Evolutionary conservation across 2,329 filamentous ascomycete species (phyloP), one percentile per base, ranked within the genome.

Genomic region (Calonectria multiphialidica): DNA sequence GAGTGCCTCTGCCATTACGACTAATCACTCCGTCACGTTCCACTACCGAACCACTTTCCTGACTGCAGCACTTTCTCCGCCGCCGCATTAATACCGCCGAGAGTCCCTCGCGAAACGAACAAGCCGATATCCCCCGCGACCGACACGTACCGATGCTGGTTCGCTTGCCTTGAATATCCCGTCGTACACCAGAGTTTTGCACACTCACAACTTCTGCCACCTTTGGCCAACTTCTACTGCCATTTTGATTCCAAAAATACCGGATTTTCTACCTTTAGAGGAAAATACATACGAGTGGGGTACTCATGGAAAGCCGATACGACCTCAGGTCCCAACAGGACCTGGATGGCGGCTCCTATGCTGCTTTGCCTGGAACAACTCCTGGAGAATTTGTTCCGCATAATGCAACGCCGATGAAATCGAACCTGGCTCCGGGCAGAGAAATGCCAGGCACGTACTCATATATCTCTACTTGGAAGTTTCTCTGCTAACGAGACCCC

Each of bases 331-430:
- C 80, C 30, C 75, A 78, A 30, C 72, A 77, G 62, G 81, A 81
- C 59, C 73, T 77, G 15, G 78, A 81, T 37, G 70, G 75, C 10
- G 78, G 55, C 68, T 68, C 77, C 15, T 84, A 84, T 70, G 80
- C 81, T 28, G 62, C 78, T 4, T 73, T 84, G 64, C 83, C 83
- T 8, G 82, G 82, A 55, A 81, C 82, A 3, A 74, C 72, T 16
- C 72, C 75, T 42, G 76, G 72, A 7, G 77, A 72, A 10, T 81
- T 81, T 66, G 78, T 84, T 13, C 67, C 75, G 21, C 76, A 81
- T 50, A 82, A 84, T 49, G 75, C 76, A 66, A 82, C 82, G 12
- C 72, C 79, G 0, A 75, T 84, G 72, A 84, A 84, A 72, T 77
- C 76, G 2, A 78, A 77, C 37, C 71, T 84, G 23, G 66, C 73